Base-by-base conservation (phyloP, 305 asterid genomes). In the Solanum hybrid region DNA sequence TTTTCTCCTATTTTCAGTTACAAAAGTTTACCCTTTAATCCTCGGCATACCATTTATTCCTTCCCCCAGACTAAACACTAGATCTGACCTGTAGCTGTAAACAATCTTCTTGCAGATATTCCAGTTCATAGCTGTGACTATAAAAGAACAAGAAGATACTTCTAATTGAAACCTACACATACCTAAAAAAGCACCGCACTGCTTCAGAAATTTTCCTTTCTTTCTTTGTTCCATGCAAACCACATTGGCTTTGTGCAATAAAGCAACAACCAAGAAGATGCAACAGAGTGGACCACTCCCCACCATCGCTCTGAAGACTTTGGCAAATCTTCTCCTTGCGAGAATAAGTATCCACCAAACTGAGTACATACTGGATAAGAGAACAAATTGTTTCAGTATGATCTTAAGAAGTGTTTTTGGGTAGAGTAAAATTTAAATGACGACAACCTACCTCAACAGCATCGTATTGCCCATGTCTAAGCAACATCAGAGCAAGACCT, bases 231-330 rank as follows among this genome's bases (percentile, higher is more conserved):
- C 93, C 95, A 87, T 91, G 98, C 92, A 95, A 90, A 89, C 92
- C 96, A 92, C 90, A 91, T 89, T 95, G 98, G 89, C 97, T 91
- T 95, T 97, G 99, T 76, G 96, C 97, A 91, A 97, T 93, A 89
- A 93, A 95, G 94, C 98, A 97, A 90, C 98, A 97, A 85, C 99
- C 99, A 82, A 97, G 98, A 91, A 97, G 98, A 93, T 97, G 99
- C 90, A 94, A 93, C 78, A 93, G 94, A 15, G 93, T 91, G 89
- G 97, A 92, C 93, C 95, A 93, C 92, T 92, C 94, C 39, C 95
- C 95, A 91, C 93, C 95, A 87, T 89, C 89, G 89, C 92, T 92
- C 94, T 95, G 98, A 94, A 95, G 95, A 91, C 98, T 96, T 90
- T 91, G 97, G 91, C 92, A 97, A 68, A 89, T 91, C 92, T 94